Conservation (phyloP, 768 basidiomycete genomes). For the Lactifluus hygrophoroides region DNA sequence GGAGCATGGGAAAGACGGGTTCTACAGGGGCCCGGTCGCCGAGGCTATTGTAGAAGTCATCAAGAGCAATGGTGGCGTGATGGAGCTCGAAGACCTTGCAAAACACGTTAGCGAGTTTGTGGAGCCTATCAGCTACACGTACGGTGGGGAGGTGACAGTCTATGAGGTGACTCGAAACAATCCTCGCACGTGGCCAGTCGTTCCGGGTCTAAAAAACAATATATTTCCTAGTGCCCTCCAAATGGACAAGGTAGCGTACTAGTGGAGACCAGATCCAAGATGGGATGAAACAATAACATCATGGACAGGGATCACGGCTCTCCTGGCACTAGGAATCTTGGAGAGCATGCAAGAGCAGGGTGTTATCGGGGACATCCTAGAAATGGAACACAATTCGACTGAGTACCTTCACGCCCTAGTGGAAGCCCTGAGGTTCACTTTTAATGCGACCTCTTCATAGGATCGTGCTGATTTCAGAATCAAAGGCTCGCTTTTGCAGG, state of each 20-base stretch:
- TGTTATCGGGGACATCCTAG: slow-evolving; percentile 54
- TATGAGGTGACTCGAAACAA: slow-evolving; percentile 58
- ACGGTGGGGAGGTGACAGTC: slow-evolving; percentile 74
- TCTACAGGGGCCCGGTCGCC: slow-evolving; percentile 88
- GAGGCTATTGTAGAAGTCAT: slow-evolving; percentile 84
- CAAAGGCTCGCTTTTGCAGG: slow-evolving; percentile 57
- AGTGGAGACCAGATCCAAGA: not conserved
- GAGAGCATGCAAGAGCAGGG: slow-evolving; percentile 77
- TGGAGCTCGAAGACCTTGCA: slow-evolving; percentile 93
- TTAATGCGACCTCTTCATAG: not conserved
- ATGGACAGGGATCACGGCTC: slow-evolving; percentile 71
- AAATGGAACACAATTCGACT: slow-evolving; percentile 85
- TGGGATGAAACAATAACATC: not conserved
- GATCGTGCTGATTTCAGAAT: not conserved
- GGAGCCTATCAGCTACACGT: slow-evolving; percentile 88
- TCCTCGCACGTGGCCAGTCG: not conserved
- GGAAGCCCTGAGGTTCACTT: slow-evolving; percentile 69
- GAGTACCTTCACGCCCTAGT: slow-evolving; percentile 85
- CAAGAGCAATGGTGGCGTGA: slow-evolving; percentile 79
- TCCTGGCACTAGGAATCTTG: slow-evolving; percentile 87
- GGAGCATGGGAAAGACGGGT: slow-evolving; percentile 80
- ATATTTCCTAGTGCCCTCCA: slow-evolving; percentile 60
- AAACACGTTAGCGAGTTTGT: slow-evolving; percentile 71
- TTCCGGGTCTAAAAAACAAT: too few species aligned
- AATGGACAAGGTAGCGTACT: slow-evolving; percentile 73